Conservation (phyloP, 2,329 filamentous ascomycete genomes). For the Byssoonygena ceratinophila region DNA sequence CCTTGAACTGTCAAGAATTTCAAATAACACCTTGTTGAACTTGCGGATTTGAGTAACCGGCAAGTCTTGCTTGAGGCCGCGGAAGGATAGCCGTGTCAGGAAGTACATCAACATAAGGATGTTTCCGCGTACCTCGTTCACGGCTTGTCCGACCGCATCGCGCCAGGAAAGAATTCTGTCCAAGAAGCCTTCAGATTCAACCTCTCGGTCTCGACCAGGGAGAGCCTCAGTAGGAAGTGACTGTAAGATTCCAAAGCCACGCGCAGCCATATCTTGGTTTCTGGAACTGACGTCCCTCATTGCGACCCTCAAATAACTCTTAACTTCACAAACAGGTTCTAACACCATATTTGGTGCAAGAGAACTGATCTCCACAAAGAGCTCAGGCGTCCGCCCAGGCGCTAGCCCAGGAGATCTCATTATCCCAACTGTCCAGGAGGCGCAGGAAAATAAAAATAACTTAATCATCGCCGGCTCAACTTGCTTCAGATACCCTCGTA, state of each 20-base stretch:
- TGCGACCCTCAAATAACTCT: not conserved
- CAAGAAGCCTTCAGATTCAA: not conserved
- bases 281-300: not conserved
- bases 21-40: slow-evolving; percentile 38
- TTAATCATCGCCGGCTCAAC: slow-evolving; percentile 31
- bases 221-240: slow-evolving; percentile 42
- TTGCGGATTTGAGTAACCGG: slow-evolving; percentile 32
- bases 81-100: slow-evolving; percentile 47
- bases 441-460: slow-evolving; percentile 36
- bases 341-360: slow-evolving; percentile 46
- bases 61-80: slow-evolving; percentile 28
- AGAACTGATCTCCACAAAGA: slow-evolving; percentile 47
- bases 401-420: slow-evolving; percentile 31
- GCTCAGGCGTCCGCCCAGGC: slow-evolving; percentile 37
- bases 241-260: slow-evolving; percentile 63
- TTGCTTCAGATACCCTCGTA: slow-evolving; percentile 26
- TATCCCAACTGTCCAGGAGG: slow-evolving; percentile 38
- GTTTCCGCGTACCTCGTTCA: slow-evolving; percentile 51
- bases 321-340: slow-evolving; percentile 32
- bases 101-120: slow-evolving; percentile 50
- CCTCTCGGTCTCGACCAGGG: not conserved
- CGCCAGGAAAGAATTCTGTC: slow-evolving; percentile 39
- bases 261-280: slow-evolving; percentile 52
- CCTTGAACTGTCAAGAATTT: slow-evolving; percentile 44
- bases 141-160: slow-evolving; percentile 48